phyloP scores from a whole-genome alignment of 2,329 filamentous ascomycete genomes.

The Alternaria sp. region DNA sequence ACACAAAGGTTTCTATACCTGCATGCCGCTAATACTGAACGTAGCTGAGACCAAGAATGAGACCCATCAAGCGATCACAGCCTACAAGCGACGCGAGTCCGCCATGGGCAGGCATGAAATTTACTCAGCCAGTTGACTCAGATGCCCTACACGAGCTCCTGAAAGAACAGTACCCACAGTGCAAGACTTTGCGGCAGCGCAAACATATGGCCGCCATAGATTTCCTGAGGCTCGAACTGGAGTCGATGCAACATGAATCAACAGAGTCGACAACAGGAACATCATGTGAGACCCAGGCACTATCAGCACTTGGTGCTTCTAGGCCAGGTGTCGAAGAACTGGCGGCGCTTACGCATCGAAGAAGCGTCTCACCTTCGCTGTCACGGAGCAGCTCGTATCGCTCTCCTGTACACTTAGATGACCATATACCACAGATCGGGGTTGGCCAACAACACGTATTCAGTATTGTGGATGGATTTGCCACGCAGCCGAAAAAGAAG shows the following conservation, averaged over 20 bases:
- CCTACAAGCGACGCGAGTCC: constrained; percentile 28
- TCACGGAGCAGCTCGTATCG: neutral
- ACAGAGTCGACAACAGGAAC: neutral
- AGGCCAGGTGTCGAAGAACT: neutral
- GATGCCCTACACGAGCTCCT: constrained; percentile 33
- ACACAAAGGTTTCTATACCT: neutral
- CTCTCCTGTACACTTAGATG: neutral
- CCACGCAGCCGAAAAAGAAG: constrained; percentile 30
- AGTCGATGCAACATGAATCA: constrained; percentile 19
- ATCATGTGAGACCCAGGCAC: neutral
- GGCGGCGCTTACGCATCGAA: neutral
- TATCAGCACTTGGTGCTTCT: neutral
- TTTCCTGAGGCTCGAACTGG: constrained; percentile 32
- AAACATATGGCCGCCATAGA: constrained; percentile 37
- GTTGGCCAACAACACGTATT: constrained; percentile 33
- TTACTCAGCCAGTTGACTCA: constrained; percentile 29
- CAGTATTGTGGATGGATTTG: constrained; percentile 25
- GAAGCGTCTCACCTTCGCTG: neutral
- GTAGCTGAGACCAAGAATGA: constrained; percentile 3
- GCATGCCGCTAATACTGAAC: neutral
- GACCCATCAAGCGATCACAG: constrained; percentile 23
- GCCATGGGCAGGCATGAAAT: constrained; percentile 36
- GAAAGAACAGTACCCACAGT: constrained; percentile 24
- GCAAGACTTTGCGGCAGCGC: constrained; percentile 27
- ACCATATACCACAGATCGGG: neutral